Conservation (phyloP, 495 filamentous ascomycete species). For the Podospora pseudocomata region DNA sequence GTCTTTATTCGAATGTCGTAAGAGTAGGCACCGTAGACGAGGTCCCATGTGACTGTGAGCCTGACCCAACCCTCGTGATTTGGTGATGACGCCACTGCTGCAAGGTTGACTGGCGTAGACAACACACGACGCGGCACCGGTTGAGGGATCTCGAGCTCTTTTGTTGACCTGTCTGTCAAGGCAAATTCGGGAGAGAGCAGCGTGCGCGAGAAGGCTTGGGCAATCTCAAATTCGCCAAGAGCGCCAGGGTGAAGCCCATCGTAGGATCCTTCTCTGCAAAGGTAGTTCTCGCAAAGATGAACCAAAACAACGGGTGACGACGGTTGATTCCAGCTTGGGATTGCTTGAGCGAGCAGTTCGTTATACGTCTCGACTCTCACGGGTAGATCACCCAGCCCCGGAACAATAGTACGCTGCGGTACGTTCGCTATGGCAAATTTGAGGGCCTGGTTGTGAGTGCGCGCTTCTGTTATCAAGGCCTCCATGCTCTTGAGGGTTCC, state of each 20-base stretch:
- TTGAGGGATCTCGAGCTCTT: constrained; percentile 17
- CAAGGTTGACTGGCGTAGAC: constrained; percentile 15
- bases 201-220: constrained; percentile 25
- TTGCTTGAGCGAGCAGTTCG: constrained; percentile 16
- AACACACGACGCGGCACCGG: constrained; percentile 17
- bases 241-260: constrained; percentile 41
- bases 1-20: constrained; percentile 17
- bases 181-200: constrained; percentile 17
- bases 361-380: constrained; percentile 31
- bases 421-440: constrained; percentile 34
- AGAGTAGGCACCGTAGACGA: constrained; percentile 27
- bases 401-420: constrained; percentile 24
- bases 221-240: constrained; percentile 34
- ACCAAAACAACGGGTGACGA: constrained; percentile 30
- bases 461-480: constrained; percentile 24
- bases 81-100: neutral
- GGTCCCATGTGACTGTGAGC: constrained; percentile 23
- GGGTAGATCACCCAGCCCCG: constrained; percentile 25
- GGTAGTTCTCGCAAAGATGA: constrained; percentile 28
- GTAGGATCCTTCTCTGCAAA: constrained; percentile 29
- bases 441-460: constrained; percentile 23
- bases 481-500: constrained; percentile 26
- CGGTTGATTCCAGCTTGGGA: constrained; percentile 20
- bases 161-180: constrained; percentile 12
- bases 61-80: neutral